Evolutionary conservation across 208 protist species (phyloP), one percentile per base, ranked within the genome.

Genomic region (Trypanosoma platydactyli): DNA sequence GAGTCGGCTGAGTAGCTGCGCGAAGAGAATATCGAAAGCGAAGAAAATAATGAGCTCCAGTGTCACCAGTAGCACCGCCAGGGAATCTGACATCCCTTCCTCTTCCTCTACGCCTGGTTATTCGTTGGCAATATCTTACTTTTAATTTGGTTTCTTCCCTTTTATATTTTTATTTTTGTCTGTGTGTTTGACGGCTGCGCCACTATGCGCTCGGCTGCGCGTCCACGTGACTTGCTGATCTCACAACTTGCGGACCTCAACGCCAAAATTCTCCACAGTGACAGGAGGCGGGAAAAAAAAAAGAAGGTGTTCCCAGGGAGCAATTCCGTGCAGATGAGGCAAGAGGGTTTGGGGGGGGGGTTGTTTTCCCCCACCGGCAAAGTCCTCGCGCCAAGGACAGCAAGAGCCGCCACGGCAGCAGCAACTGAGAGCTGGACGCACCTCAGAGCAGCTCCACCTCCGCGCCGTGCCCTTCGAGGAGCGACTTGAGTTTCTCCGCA

Each of bases 31-130:
- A 65, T 93, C 87, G 11, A 64, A 66, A 3, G 57, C 48, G 55
- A 86, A 89, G 56, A 88, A 93, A 20, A 78, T 22, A 45, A 91
- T 52, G 41, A 93, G 71, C 30, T 76, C 68, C 7, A 87, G 12
- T 29, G 79, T 74, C 33, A 78, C 74, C 5, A 87, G 15, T 41
- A 70, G 68, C 0, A 62, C 27, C 7, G 69, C 62, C 1, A 90
- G 58, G 5, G 59, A 54, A 42, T 73, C 60, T 1, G 52, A 22
- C 72, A 86, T 83, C n/a, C 45, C 35, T 38, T 44, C 27, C 52
- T 13, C 58, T 22, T 35, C 27, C 38, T 18, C 6, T 48, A 29
- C 25, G 29, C 7, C n/a, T 35, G 18, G 46, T 33, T 33, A 33
- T 50, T 35, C 33, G 9, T n/a, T 50, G 5, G 15, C 29, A 50